Percentiles rank a stretch among this genome's conserved stretches.
Evolutionary conservation across 2,329 filamentous ascomycete species (phyloP).

Genomic region (Bertia moriformis): DNA sequence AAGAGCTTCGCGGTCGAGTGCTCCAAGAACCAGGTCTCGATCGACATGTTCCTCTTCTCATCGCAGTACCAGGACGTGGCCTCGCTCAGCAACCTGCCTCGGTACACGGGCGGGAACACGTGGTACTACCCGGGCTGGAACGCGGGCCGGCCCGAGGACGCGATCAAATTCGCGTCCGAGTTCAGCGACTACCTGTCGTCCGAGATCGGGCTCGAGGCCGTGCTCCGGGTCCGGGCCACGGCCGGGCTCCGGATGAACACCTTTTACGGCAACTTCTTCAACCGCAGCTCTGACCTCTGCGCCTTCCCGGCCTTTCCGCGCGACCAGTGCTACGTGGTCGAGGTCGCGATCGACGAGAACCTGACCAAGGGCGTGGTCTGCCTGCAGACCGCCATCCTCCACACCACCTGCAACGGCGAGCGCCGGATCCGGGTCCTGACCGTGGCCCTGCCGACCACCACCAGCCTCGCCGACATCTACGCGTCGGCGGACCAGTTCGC

Average conservation of each 20-base stretch:
- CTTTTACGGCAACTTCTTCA: slow-evolving; percentile 99
- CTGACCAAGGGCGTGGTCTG: slow-evolving; percentile 84
- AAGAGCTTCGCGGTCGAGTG: slow-evolving; percentile 98
- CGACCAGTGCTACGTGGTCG: slow-evolving; percentile 93
- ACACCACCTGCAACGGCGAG: slow-evolving; percentile 96
- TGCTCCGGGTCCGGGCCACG: slow-evolving; percentile 85
- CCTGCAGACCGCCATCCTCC: slow-evolving; percentile 83
- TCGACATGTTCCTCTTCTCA: slow-evolving; percentile 96
- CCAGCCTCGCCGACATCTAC: slow-evolving; percentile 79
- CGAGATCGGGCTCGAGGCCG: slow-evolving; percentile 90
- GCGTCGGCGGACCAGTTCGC: slow-evolving; percentile 89
- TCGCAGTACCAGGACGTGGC: slow-evolving; percentile 96
- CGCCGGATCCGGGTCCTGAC: slow-evolving; percentile 89
- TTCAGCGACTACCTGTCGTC: slow-evolving; percentile 94
- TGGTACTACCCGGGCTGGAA: slow-evolving; percentile 99
- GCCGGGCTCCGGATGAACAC: slow-evolving; percentile 92
- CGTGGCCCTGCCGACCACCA: slow-evolving; percentile 79
- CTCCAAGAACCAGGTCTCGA: slow-evolving; percentile 95
- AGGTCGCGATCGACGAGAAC: slow-evolving; percentile 93
- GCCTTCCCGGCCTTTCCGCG: slow-evolving; percentile 95
- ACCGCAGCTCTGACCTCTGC: slow-evolving; percentile 89
- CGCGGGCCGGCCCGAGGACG: slow-evolving; percentile 80
- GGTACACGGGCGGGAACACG: slow-evolving; percentile 93
- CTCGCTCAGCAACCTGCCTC: slow-evolving; percentile 82
- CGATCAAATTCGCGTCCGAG: slow-evolving; percentile 95